Base-by-base conservation (phyloP, 2,329 filamentous ascomycete species). In the Falciphora oryzae region DNA sequence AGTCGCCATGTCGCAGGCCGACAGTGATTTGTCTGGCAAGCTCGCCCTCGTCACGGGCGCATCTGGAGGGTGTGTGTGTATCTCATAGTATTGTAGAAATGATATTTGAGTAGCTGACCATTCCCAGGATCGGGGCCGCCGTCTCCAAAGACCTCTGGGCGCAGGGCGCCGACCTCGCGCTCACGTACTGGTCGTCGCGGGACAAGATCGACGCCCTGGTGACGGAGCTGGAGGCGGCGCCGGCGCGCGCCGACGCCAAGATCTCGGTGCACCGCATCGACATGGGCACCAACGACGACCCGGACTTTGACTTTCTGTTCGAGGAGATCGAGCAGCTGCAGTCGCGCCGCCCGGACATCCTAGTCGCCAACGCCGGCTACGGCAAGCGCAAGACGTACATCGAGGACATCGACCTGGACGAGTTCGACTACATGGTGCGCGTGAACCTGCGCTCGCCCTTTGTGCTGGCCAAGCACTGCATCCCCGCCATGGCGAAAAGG, bases 341-440 rank as follows among this genome's bases (percentile, higher is more conserved):
- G 69, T 77, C 76, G 11, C 78, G 60, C 11, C 14, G 35, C 2
- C 85, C 85, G 0, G 85, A 89, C 69, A 89, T 91, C 28, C 76
- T 90, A 3, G 73, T 91, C 31, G 84, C 83, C 13, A 91, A 91
- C 70, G 88, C 88, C 1, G 88, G 87, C 0, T 82, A 88, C 68
- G 87, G 87, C 57, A 86, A 86, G 70, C 79, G 86, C n/a, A 83
- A 87, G 65, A 75, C 76, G 3, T 73, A 77, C 61, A 79, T 86
- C 61, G 77, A 80, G 70, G 86, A 89, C 65, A 88, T 89, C 66
- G 78, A 81, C 8, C 72, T 89, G 29, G 84, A 86, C 63, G 86
- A 89, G 71, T 89, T 87, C 71, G 86, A 89, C 70, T 77, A 84
- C 70, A 89, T 84, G 5, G 75, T 89, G 60, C 82, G 80, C 65